These are phyloP conservation scores for Hibiscus tridactylites DNA, from an alignment of 345 rosid genomes.

Conservation along the genomic window DNA sequence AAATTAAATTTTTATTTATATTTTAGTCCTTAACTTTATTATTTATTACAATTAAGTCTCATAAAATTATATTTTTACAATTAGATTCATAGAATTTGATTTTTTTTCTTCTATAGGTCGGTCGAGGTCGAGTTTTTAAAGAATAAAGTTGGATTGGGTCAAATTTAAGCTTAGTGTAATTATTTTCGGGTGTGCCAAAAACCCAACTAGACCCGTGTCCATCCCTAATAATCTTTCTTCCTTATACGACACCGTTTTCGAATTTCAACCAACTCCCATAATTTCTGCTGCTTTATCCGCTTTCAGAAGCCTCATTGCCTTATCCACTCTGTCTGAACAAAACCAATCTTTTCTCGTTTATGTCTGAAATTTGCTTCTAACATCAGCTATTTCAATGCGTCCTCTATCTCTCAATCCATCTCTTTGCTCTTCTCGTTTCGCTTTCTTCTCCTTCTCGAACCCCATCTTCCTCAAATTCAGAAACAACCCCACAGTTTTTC, in stretches of 20 bases:
- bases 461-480: slow-evolving; percentile 31
- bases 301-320: background rate
- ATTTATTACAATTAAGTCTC: too few species aligned
- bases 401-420: slow-evolving; percentile 40
- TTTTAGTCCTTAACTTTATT: too few species aligned
- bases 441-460: slow-evolving; percentile 29
- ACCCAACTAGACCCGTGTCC: too few species aligned
- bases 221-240: background rate
- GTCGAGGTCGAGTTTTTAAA: too few species aligned
- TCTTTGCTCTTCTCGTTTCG: slow-evolving; percentile 25
- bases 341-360: background rate
- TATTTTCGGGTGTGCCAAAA: too few species aligned
- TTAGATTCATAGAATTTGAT: too few species aligned
- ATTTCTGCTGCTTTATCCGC: background rate
- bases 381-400: slow-evolving; percentile 25
- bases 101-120: too few species aligned
- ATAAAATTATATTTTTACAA: too few species aligned
- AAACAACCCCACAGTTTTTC: slow-evolving; percentile 14
- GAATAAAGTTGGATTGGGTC: too few species aligned
- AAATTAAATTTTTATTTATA: too few species aligned
- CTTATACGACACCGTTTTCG: background rate
- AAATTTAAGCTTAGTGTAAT: too few species aligned
- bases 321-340: background rate
- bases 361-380: background rate
- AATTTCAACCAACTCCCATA: background rate